Conservation (phyloP, 306 rosid species). For the Medicago ruthenica region DNA sequence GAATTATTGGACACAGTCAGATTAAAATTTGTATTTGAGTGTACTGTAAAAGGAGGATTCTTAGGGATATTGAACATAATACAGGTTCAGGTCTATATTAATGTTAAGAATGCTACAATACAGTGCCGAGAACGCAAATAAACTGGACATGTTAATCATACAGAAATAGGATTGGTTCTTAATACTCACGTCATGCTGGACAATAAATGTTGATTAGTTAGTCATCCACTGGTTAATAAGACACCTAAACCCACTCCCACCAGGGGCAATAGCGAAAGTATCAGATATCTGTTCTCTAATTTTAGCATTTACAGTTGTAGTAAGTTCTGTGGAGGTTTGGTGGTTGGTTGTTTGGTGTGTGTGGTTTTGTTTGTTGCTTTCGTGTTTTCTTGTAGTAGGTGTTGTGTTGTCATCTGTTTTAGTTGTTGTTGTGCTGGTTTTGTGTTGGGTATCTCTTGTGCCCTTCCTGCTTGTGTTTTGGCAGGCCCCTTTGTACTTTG, state of each 20-base stretch:
- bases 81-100: neutral
- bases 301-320: neutral
- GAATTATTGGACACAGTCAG: neutral
- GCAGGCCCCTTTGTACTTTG: no score
- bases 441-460: no score
- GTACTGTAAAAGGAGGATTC: neutral
- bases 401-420: no score
- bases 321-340: no score
- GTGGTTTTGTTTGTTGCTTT: no score
- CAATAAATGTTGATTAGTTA: neutral
- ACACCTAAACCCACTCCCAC: slow-evolving; percentile 8
- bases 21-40: slow-evolving; percentile 7
- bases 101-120: neutral
- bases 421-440: no score
- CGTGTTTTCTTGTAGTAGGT: no score
- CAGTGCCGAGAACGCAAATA: neutral
- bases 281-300: neutral
- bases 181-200: neutral
- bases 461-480: no score
- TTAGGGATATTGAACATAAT: neutral
- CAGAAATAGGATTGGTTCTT: slow-evolving; percentile 5
- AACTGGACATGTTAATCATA: neutral
- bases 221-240: neutral
- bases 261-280: neutral
- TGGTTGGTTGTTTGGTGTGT: no score